Evolutionary conservation across 73 alveolate species (phyloP), one percentile per base, ranked within the genome.

Genomic region (Paramecium pentaurelia): DNA sequence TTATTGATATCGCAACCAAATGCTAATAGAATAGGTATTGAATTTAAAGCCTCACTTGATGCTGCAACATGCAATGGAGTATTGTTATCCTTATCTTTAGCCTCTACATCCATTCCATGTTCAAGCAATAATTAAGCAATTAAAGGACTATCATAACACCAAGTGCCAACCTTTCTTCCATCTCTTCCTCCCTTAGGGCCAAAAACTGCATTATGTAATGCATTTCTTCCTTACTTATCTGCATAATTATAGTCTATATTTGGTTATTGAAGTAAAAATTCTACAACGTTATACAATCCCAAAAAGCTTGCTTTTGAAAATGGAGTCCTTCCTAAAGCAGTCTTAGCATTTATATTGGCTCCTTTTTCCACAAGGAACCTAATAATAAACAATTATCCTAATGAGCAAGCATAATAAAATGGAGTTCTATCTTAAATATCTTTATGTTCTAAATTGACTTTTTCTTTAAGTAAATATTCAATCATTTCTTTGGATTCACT

Each of bases 181-280:
- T 89, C 90, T 83, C 94, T 89, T 32, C 94, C 92, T 27, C 94
- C 94, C 47, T 83, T 71, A 27, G 94, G 94, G 16, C 92, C 94
- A 49, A 89, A 89, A 22, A 54, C 71, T 71, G 94, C 94, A 71
- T 89, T 89, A 45, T 89, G 94, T n/a, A 89, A 68, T 25, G 94
- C 92, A 89, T 89, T 51, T 89, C 94, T 68, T 42, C 94, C 94
- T 71, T 71, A 30, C 9, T 77, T 89, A 71, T 89, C 94, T 18
- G 92, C 94, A 60, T 47, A 68, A 47, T 70, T 60, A 89, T 11
- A 9, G 37, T 89, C 91, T 45, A 89, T 89, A 18, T 54, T 44
- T 12, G 90, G 92, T 37, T 34, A 83, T 47, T 77, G 18, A 34
- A 89, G 58, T 3, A 89, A 86, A 83, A 27, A 89, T 59, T 77